Base-by-base conservation (phyloP, 129 eudicot species). In the Centrapalus pauciflorus region DNA sequence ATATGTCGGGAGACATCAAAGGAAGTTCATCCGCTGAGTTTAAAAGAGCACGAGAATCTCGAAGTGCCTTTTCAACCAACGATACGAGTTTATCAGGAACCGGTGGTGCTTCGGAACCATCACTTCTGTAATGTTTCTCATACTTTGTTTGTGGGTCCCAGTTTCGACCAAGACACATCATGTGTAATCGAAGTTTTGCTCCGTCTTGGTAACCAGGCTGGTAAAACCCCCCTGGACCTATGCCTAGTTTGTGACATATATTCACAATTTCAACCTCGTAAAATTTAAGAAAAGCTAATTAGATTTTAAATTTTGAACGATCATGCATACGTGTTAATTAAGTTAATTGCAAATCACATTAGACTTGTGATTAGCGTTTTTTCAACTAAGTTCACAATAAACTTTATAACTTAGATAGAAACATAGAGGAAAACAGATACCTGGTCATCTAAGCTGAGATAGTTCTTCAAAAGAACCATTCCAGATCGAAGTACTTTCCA, bases 91-190 rank as follows among this genome's bases (percentile, higher is more conserved):
- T 66, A 20, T 12, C 40, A 64, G 87, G 89, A 61, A 86, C 66
- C 6, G 27, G 35, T 45, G 77, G 87, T 13, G 85, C 77, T 68
- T 65, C 19, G 27, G 66, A 51, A 32, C 77, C 74, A 71, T 83
- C 87, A 20, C 29, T 41, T 27, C 51, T 67, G 16, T 35, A 50
- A 8, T 9, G 41, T 13, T 60, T 59, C 4, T 62, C 51, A 64
- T 75, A 82, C 29, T 37, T 67, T 29, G 83, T 79, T 26, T 51
- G 68, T 23, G 88, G 85, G 63, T 85, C 82, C 88, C 88, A 85
- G 11, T 79, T 82, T 41, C 38, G 67, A 61, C 93, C 93, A 26
- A 82, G 76, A 69, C 83, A 82, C 85, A 76, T 79, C 88, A 83
- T 80, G 28, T 77, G 65, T 19, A 82, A 64, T 21, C 69, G 75